Conservation (phyloP, 345 rosid species). For the Lumnitzera racemosa region DNA sequence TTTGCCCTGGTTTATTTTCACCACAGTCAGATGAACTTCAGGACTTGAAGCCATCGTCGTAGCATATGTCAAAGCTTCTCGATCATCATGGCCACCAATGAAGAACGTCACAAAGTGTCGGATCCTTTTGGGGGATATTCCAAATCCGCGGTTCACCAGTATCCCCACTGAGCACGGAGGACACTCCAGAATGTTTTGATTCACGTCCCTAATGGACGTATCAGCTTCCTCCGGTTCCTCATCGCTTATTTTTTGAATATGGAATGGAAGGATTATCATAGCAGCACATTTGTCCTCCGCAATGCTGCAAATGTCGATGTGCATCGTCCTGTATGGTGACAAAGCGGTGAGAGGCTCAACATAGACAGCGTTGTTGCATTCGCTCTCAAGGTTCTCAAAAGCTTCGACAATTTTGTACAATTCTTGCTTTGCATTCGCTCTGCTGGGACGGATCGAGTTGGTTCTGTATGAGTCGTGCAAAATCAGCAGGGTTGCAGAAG, state of each 20-base stretch:
- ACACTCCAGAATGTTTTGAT: constrained; percentile 33
- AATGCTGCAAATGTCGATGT: constrained; percentile 47
- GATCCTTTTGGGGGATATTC: constrained; percentile 6
- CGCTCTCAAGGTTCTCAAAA: constrained; percentile 23
- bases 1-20: too few relatives aligned
- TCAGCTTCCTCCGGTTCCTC: constrained; percentile 35
- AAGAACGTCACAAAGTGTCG: constrained; percentile 31
- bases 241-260: constrained; percentile 15
- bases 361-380: constrained; percentile 7
- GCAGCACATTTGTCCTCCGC: constrained; percentile 52
- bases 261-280: constrained; percentile 55
- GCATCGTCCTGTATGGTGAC: constrained; percentile 54
- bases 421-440: constrained; percentile 14
- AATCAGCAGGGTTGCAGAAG: constrained; percentile 43
- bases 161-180: constrained; percentile 67
- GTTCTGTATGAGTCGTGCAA: constrained; percentile 30
- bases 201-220: constrained; percentile 33
- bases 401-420: constrained; percentile 25
- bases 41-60: constrained; percentile 41
- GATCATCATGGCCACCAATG: constrained; percentile 52
- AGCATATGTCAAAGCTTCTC: constrained; percentile 63
- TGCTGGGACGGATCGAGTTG: not conserved
- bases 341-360: constrained; percentile 41
- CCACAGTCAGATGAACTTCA: constrained; percentile 4
- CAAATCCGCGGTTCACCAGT: constrained; percentile 61